Conservation (phyloP, 768 basidiomycete genomes). For the Multifurca ochricompacta region DNA sequence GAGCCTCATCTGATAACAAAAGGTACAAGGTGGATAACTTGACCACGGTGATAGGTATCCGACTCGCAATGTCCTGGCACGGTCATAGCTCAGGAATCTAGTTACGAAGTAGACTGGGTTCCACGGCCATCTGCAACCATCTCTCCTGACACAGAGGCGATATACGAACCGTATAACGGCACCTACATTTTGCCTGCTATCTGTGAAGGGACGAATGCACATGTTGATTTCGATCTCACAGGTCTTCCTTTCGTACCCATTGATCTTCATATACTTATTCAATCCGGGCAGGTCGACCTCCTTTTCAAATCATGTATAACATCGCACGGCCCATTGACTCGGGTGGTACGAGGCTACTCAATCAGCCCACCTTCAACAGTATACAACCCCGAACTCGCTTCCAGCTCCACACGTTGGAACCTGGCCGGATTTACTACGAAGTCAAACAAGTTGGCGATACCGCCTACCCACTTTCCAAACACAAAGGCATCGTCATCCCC, state of each 20-base stretch:
- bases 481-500: conserved; percentile 54
- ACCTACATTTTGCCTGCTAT: conserved; percentile 70
- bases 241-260: conserved; percentile 34
- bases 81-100: conserved; percentile 49
- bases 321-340: conserved; percentile 61
- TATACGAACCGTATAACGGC: conserved; percentile 56
- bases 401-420: conserved; percentile 67
- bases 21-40: background rate
- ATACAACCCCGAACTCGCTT: conserved; percentile 75
- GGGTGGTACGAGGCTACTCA: conserved; percentile 63
- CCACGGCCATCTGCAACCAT: conserved; percentile 70
- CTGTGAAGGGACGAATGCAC: conserved; percentile 74
- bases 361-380: conserved; percentile 76
- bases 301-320: conserved; percentile 90
- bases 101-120: conserved; percentile 71
- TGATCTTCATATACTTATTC: background rate
- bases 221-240: conserved; percentile 76
- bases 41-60: conserved; percentile 43
- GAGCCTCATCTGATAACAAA: background rate
- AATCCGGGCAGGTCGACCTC: conserved; percentile 59
- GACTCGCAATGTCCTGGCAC: conserved; percentile 84
- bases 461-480: conserved; percentile 70
- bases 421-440: conserved; percentile 83
- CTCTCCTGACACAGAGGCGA: conserved; percentile 47
- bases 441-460: conserved; percentile 84